These are phyloP conservation scores for Vicia villosa DNA, from an alignment of 306 rosid genomes.

Conservation along the genomic window DNA sequence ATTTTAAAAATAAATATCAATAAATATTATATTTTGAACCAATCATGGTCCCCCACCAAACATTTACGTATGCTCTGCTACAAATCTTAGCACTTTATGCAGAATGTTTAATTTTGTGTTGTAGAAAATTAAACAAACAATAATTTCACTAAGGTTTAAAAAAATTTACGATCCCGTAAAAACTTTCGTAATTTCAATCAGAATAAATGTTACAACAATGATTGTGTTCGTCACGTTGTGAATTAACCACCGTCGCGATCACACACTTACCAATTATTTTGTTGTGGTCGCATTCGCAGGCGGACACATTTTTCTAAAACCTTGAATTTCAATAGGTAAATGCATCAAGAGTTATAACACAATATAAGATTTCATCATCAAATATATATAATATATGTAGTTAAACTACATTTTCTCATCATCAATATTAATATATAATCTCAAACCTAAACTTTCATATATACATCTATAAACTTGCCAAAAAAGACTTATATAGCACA, in stretches of 20 bases:
- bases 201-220: no score
- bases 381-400: slow-evolving; percentile 24
- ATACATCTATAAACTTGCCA: slow-evolving; percentile 50
- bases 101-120: slow-evolving; percentile 30
- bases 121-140: neutral
- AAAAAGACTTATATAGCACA: slow-evolving; percentile 43
- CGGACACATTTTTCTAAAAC: no score
- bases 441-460: slow-evolving; percentile 53
- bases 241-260: no score
- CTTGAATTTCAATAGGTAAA: neutral
- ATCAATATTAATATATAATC: slow-evolving; percentile 39
- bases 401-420: slow-evolving; percentile 38
- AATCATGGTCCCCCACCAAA: slow-evolving; percentile 27
- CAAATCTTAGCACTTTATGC: slow-evolving; percentile 12
- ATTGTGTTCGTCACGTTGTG: no score
- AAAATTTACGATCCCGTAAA: no score
- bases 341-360: neutral
- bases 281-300: no score
- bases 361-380: slow-evolving; percentile 34
- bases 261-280: no score
- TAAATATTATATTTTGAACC: slow-evolving; percentile 36
- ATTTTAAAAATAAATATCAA: neutral
- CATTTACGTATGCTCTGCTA: slow-evolving; percentile 9
- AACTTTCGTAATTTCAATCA: no score
- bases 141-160: no score